Base-by-base conservation (phyloP, 2,329 filamentous ascomycete genomes). In the Dothideomycetes sp. region DNA sequence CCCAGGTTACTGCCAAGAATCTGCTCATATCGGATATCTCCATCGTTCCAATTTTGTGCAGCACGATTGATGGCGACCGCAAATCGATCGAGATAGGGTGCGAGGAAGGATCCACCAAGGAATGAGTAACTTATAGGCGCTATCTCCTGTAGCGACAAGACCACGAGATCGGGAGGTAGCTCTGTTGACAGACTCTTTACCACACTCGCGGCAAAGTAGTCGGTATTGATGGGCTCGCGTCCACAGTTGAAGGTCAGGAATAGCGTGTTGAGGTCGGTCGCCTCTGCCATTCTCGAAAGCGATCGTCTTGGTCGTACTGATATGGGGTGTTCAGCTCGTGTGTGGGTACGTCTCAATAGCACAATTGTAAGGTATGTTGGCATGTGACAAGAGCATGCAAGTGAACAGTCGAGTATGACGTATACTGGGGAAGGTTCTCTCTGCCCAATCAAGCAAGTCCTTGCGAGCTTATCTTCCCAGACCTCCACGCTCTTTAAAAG, bases 181-280 rank as follows among this genome's bases (percentile, higher is more conserved):
- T 57, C 47, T 12, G 30, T n/a, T 5, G 62, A 59, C 38, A 57
- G 54, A 36, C 58, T 56, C 42, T 61, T 59, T 45, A 56, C 60
- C 41, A 91, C 71, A 27, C 64, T 68, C 38, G 69, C 61, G 11
- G 83, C 79, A 52, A 95, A 86, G 37, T 76, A 68, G 29, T 77
- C 66, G 16, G 78, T 68, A 49, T 88, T 71, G 52, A 94, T 76
- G 7, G 77, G 62, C 39, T 70, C 70, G 49, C 84, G 83, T 22
- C 74, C 89, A 54, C 85, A 93, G 58, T 96, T 96, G 68, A 91
- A 94, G 9, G 88, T 94, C 39, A 94, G 62, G 46, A 94, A 72
- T 52, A 94, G 81, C 41, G 87, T 63, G 52, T 80, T 77, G 40
- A 93, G 68, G 45, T 69, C 45, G 9, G 53, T 45, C 54, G 58